A percentile compares a stretch with the other conserved stretches of the same genome.
Evolutionary conservation across 495 filamentous ascomycete genomes (phyloP).

Genomic region (Pyrenopolyporus hunteri): DNA sequence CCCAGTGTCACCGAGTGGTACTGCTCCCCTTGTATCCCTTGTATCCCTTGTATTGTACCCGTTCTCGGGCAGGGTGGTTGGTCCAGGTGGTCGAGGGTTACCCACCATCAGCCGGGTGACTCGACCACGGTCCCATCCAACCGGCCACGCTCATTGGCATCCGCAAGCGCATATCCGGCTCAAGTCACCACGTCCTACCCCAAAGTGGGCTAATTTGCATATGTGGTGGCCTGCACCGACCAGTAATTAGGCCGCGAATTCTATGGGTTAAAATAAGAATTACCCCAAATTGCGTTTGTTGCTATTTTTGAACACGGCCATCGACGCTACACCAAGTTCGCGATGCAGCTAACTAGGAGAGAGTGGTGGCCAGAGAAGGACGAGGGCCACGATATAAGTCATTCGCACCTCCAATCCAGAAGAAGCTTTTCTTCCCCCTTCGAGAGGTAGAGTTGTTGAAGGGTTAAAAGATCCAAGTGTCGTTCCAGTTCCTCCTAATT

Average conservation of each 20-base stretch:
- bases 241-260: constrained; percentile 43
- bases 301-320: constrained; percentile 46
- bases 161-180: constrained; percentile 51
- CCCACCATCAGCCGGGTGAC: constrained; percentile 39
- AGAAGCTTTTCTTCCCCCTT: constrained; percentile 37
- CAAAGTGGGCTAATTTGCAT: constrained; percentile 44
- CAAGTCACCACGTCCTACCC: constrained; percentile 39
- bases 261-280: constrained; percentile 45
- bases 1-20: constrained; percentile 45
- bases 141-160: constrained; percentile 51
- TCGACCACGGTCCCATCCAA: constrained; percentile 45
- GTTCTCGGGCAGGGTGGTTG: constrained; percentile 41
- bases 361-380: constrained; percentile 37
- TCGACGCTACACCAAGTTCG: constrained; percentile 37
- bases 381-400: constrained; percentile 57
- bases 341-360: constrained; percentile 38
- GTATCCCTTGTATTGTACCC: too few species aligned
- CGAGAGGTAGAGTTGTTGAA: constrained; percentile 38
- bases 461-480: constrained; percentile 54
- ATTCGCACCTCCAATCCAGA: constrained; percentile 52
- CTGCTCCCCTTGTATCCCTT: constrained; percentile 35
- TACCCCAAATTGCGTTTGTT: constrained; percentile 45
- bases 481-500: constrained; percentile 50
- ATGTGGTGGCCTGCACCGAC: constrained; percentile 42
- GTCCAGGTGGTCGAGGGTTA: constrained; percentile 44